Conservation (phyloP, 116 monocot species). For the Zostera marina region DNA sequence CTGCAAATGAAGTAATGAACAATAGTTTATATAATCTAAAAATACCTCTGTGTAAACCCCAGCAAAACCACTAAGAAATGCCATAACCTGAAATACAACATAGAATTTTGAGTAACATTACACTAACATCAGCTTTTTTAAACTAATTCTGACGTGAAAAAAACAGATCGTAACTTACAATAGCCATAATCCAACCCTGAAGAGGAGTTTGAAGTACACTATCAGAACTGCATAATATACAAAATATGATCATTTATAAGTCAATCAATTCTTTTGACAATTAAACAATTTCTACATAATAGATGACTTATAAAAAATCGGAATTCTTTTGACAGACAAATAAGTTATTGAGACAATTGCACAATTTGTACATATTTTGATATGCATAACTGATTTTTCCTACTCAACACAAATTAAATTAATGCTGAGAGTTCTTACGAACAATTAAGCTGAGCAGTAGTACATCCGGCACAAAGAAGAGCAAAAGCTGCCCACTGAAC, state of each 20-base stretch:
- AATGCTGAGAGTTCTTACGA: constrained; percentile 37
- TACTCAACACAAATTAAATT: neutral
- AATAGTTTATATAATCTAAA: neutral
- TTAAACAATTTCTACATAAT: too few species aligned
- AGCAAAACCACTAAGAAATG: constrained; percentile 93
- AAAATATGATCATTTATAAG: neutral
- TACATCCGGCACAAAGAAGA: constrained; percentile 82
- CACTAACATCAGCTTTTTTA: neutral
- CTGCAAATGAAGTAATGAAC: neutral
- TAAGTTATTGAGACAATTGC: too few species aligned
- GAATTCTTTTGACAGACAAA: too few species aligned
- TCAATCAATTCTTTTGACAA: neutral
- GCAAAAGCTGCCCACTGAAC: constrained; percentile 94
- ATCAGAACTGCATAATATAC: constrained; percentile 43
- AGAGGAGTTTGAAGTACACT: constrained; percentile 78
- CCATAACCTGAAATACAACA: constrained; percentile 55
- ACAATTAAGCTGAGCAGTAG: constrained; percentile 73
- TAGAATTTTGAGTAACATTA: neutral
- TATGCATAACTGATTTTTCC: neutral
- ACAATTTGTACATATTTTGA: too few species aligned
- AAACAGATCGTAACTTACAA: constrained; percentile 29
- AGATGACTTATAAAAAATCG: too few species aligned
- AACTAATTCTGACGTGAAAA: neutral
- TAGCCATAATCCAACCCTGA: constrained; percentile 81
- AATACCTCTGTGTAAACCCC: constrained; percentile 96